phyloP scores from a whole-genome alignment of 106 monocot species.

The Vanilla planifolia region DNA sequence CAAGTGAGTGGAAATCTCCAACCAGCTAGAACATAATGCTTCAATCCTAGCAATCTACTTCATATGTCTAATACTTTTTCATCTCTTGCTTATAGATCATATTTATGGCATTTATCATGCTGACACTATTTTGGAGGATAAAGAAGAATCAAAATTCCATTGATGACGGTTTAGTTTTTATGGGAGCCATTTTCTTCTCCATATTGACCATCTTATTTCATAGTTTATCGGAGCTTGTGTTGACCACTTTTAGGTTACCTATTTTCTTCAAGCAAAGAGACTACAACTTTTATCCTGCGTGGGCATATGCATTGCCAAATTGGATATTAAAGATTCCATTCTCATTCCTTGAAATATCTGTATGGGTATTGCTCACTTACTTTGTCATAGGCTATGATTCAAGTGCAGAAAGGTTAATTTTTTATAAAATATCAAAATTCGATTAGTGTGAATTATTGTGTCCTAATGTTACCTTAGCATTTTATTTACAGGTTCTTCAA shows the following conservation, averaged over 20 bases:
- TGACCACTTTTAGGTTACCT: slow-evolving; percentile 8
- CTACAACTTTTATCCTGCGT: slow-evolving; percentile 16
- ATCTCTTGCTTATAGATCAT: background rate
- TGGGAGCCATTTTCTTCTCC: slow-evolving; percentile 9
- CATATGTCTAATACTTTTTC: background rate
- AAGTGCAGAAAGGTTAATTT: slow-evolving; percentile 10
- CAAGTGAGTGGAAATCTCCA: slow-evolving; percentile 3
- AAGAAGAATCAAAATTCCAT: slow-evolving; percentile 1
- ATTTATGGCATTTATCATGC: slow-evolving; percentile 5
- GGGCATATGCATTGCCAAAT: slow-evolving; percentile 16
- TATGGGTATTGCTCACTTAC: slow-evolving; percentile 9
- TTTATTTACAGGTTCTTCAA: slow-evolving; percentile 26
- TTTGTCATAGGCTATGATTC: slow-evolving; percentile 15
- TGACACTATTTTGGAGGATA: slow-evolving; percentile 7
- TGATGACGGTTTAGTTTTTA: background rate
- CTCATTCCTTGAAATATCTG: background rate
- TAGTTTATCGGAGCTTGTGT: slow-evolving; percentile 4
- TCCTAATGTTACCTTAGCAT: background rate
- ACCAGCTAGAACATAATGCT: background rate
- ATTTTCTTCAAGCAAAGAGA: slow-evolving; percentile 23
- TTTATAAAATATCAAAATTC: background rate
- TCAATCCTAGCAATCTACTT: background rate
- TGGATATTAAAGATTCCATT: slow-evolving; percentile 17
- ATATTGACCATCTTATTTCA: slow-evolving; percentile 2
- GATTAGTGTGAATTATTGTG: background rate